Conservation (phyloP, 176 grass and related monocot species). For the Leersia perrieri region DNA sequence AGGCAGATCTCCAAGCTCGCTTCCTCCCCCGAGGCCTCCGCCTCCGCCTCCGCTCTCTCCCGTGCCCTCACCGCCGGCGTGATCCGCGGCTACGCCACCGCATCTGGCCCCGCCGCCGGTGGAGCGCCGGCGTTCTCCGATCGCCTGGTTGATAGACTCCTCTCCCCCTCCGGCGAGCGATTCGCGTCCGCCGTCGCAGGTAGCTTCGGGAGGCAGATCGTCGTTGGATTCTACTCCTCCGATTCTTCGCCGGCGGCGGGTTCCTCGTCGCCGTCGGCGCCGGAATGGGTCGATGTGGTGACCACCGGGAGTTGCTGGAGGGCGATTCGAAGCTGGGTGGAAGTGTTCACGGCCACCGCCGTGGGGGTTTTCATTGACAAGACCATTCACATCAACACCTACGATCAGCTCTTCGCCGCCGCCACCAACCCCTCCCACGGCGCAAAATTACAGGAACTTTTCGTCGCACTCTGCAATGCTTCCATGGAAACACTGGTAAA, state of each 20-base stretch:
- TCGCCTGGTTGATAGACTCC: slow-evolving; percentile 54
- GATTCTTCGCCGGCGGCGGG: slow-evolving; percentile 4
- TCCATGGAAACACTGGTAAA: slow-evolving; percentile 69
- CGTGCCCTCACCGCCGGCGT: slow-evolving; percentile 54
- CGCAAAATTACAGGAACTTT: slow-evolving; percentile 58
- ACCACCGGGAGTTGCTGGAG: slow-evolving; percentile 38
- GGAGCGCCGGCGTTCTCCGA: slow-evolving; percentile 27
- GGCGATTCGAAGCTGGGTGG: slow-evolving; percentile 51
- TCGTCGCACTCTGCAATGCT: slow-evolving; percentile 60
- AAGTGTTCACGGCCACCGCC: slow-evolving; percentile 66
- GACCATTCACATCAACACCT: slow-evolving; percentile 95
- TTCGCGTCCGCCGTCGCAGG: slow-evolving; percentile 60
- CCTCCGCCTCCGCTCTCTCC: slow-evolving; percentile 51
- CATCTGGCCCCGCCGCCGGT: neutral
- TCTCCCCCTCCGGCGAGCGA: slow-evolving; percentile 51
- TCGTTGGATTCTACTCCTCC: slow-evolving; percentile 51
- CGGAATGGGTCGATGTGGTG: slow-evolving; percentile 60
- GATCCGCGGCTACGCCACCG: slow-evolving; percentile 31
- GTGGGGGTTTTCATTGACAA: slow-evolving; percentile 83
- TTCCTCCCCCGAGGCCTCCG: slow-evolving; percentile 49
- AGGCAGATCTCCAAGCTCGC: slow-evolving; percentile 60
- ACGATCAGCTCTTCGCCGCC: slow-evolving; percentile 78
- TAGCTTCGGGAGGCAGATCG: slow-evolving; percentile 61
- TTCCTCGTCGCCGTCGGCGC: neutral
- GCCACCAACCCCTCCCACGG: slow-evolving; percentile 74